phyloP scores from a whole-genome alignment of 116 monocot genomes.

The Trichopus zeylanicus region DNA sequence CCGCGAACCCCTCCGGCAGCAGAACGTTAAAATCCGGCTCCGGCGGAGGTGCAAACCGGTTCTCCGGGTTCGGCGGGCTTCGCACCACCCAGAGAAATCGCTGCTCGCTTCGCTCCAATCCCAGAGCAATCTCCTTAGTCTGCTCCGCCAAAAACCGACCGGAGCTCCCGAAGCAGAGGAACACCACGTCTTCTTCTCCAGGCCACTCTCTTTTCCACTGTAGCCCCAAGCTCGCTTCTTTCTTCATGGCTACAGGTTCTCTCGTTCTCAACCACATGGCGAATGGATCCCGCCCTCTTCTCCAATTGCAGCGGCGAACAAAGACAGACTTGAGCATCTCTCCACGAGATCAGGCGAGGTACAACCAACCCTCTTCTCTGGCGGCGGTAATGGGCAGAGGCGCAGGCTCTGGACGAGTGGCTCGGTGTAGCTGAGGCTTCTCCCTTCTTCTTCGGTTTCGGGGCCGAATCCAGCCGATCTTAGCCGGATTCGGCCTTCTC shows the following conservation, averaged over 20 bases:
- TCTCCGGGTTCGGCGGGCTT: neutral
- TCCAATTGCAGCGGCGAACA: too few species aligned
- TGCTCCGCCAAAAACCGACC: constrained; percentile 33
- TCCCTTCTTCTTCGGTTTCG: too few species aligned
- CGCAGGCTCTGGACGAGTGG: constrained; percentile 11
- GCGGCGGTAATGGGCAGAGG: constrained; percentile 7
- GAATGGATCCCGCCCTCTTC: too few species aligned
- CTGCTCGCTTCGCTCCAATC: constrained; percentile 22
- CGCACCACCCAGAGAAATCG: constrained; percentile 26
- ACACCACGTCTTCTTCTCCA: constrained; percentile 23
- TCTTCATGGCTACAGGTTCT: too few species aligned
- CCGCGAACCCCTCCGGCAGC: constrained; percentile 8
- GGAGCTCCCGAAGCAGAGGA: constrained; percentile 50
- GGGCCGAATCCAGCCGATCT: too few species aligned
- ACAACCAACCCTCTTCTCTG: too few species aligned
- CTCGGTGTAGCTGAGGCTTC: constrained; percentile 8
- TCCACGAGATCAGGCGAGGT: neutral
- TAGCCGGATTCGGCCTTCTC: too few species aligned
- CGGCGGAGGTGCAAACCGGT: neutral
- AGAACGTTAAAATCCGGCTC: neutral
- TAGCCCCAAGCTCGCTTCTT: too few species aligned
- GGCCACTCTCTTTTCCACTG: too few species aligned
- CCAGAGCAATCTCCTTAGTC: constrained; percentile 24
- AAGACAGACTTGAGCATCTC: too few species aligned
- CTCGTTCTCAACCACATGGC: too few species aligned